Evolutionary conservation across 2,329 filamentous ascomycete species (phyloP).

Genomic region (Penicillium expansum): DNA sequence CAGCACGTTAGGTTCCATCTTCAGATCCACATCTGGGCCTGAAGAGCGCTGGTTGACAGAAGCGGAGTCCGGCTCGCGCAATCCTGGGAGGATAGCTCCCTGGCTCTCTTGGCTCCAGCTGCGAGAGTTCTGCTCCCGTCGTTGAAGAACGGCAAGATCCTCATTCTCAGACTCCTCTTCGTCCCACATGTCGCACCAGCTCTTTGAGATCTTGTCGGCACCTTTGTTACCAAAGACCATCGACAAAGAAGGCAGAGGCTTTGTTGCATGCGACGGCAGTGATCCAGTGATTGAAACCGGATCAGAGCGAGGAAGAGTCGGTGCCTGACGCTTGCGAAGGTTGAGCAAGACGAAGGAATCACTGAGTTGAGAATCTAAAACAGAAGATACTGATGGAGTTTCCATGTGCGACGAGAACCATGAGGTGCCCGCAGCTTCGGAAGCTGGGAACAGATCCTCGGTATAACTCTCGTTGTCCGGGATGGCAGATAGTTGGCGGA

Average conservation of each 20-base stretch:
- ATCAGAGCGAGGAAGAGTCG: constrained; percentile 51
- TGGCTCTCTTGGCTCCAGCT: constrained; percentile 77
- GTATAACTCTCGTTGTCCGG: constrained; percentile 73
- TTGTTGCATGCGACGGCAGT: constrained; percentile 62
- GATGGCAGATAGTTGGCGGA: constrained; percentile 83
- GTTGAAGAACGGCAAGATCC: constrained; percentile 58
- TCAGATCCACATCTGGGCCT: constrained; percentile 29
- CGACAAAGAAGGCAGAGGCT: constrained; percentile 67
- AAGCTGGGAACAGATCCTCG: constrained; percentile 82
- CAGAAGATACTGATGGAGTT: constrained; percentile 78
- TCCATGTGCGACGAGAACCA: constrained; percentile 77
- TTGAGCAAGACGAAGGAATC: constrained; percentile 75
- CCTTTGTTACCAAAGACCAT: constrained; percentile 73
- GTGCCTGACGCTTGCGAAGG: constrained; percentile 45
- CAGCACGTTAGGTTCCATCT: constrained; percentile 16
- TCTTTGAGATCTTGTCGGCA: constrained; percentile 79
- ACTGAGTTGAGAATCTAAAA: constrained; percentile 77
- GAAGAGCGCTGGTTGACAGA: constrained; percentile 50
- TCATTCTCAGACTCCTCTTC: constrained; percentile 73
- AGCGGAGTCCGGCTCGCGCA: constrained; percentile 55
- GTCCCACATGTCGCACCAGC: constrained; percentile 98
- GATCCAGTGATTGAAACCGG: constrained; percentile 76
- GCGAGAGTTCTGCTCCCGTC: constrained; percentile 63
- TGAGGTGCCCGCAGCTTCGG: constrained; percentile 61
- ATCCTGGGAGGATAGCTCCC: constrained; percentile 51